Percentiles rank a stretch among this genome's conserved stretches.
phyloP scores from a whole-genome alignment of 208 protist species.

The Histomonas meleagridis region DNA sequence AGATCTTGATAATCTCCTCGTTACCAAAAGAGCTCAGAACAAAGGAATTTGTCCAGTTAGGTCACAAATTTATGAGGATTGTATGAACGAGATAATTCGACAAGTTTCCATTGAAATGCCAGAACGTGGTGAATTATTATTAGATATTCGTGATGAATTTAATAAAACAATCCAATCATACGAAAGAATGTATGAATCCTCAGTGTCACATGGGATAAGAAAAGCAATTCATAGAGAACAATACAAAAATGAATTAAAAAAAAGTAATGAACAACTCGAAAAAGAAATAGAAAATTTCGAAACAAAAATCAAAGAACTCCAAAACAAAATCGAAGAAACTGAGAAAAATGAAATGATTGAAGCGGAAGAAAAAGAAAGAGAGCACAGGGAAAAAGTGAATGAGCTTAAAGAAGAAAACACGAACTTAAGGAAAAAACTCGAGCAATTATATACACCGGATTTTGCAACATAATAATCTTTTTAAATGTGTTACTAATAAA shows the following conservation, averaged over 20 bases:
- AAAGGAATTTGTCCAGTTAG: conserved; percentile 84
- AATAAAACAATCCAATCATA: conserved; percentile 72
- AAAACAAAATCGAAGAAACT: not conserved
- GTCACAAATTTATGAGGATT: conserved; percentile 79
- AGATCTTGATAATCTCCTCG: conserved; percentile 66
- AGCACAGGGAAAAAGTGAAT: not conserved
- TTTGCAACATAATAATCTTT: too few relatives aligned
- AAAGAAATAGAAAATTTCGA: not conserved
- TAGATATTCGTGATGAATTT: conserved; percentile 81
- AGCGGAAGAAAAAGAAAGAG: not conserved
- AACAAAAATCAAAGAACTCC: not conserved
- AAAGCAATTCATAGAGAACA: conserved; percentile 81
- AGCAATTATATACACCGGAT: not conserved
- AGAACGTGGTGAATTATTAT: conserved; percentile 80
- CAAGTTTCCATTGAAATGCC: conserved; percentile 88
- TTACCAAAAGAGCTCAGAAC: conserved; percentile 71
- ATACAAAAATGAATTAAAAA: not conserved
- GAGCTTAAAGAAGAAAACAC: not conserved
- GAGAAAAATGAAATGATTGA: not conserved
- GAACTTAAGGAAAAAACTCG: not conserved
- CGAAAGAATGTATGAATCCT: conserved; percentile 65
- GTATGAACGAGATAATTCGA: conserved; percentile 84
- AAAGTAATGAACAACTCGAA: not conserved
- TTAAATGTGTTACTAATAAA: too few relatives aligned
- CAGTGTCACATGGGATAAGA: conserved; percentile 72